Conservation (phyloP, 2,329 filamentous ascomycete species). For the Venturia effusa region DNA sequence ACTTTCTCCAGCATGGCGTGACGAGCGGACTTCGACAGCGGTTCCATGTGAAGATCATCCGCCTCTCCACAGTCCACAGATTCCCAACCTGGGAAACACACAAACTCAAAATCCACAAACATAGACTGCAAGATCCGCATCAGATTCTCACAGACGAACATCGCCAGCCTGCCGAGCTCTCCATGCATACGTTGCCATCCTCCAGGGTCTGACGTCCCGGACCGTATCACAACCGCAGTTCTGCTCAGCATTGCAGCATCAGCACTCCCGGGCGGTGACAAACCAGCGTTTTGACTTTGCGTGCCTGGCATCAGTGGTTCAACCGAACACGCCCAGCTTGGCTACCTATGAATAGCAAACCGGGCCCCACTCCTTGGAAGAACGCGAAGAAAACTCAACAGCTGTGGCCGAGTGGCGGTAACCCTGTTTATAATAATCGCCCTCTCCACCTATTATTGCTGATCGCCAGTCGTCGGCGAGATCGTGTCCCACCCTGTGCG, state of each 20-base stretch:
- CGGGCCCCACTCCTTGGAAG: background rate
- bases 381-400: background rate
- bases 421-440: background rate
- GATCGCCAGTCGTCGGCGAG: background rate
- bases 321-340: background rate
- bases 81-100: no score
- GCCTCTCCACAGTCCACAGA: no score
- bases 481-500: background rate
- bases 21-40: no score
- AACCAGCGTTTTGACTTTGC: background rate
- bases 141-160: background rate
- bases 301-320: background rate
- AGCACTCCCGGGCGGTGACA: background rate
- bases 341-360: conserved; percentile 2
- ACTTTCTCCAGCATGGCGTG: background rate
- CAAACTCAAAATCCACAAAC: no score
- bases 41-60: background rate
- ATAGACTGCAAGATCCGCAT: no score
- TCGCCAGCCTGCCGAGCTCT: background rate
- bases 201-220: background rate
- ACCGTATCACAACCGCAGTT: background rate
- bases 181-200: background rate
- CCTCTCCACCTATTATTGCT: background rate
- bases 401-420: background rate
- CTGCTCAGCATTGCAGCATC: background rate